Evolutionary conservation across 1,139 yeast species (phyloP).

Genomic region (Spathaspora sp.): DNA sequence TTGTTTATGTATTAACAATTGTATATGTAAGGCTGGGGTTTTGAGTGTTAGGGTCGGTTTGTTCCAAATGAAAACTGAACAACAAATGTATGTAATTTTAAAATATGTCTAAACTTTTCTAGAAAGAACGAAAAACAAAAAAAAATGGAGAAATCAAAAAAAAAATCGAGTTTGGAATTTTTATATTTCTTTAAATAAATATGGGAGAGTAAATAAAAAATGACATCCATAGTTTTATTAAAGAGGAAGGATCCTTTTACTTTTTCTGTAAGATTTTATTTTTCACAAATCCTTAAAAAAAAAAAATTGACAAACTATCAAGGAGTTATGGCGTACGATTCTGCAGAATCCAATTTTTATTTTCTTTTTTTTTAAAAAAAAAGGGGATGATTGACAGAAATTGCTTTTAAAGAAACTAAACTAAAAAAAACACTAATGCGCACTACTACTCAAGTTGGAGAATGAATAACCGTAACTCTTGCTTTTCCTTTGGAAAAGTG

Average conservation of each 20-base stretch:
- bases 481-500: not conserved
- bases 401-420: not conserved
- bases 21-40: not conserved
- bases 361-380: too few species aligned
- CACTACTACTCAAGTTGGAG: not conserved
- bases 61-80: not conserved
- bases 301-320: not conserved
- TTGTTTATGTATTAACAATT: not conserved
- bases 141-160: not conserved
- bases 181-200: not conserved
- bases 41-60: not conserved
- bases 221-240: not conserved
- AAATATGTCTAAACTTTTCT: not conserved
- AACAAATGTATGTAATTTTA: not conserved
- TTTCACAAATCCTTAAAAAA: not conserved
- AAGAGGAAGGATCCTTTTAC: not conserved
- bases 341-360: not conserved
- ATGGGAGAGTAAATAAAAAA: not conserved
- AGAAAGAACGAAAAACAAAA: not conserved
- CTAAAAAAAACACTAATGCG: not conserved
- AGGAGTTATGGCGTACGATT: not conserved
- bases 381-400: not conserved
- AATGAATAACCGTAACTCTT: not conserved
- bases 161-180: not conserved
- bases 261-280: not conserved